These are phyloP conservation scores for Ascochyta lentis DNA, from an alignment of 2,329 filamentous ascomycete species.

Conservation along the genomic window DNA sequence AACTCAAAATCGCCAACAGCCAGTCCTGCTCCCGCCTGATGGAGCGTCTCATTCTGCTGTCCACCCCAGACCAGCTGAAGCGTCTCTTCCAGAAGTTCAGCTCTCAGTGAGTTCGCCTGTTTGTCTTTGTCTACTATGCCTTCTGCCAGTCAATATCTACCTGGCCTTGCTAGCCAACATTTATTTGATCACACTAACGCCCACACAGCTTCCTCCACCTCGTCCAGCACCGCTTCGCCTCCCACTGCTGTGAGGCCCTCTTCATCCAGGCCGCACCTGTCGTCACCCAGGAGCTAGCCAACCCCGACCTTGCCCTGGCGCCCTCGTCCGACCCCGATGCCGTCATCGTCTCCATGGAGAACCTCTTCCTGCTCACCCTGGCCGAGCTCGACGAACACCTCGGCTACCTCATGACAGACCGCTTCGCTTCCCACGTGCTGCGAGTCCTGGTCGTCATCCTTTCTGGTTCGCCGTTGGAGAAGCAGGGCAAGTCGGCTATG, in stretches of 20 bases:
- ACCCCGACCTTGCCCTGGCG: slow-evolving; percentile 53
- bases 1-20: slow-evolving; percentile 93
- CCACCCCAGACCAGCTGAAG: slow-evolving; percentile 81
- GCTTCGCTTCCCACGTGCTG: slow-evolving; percentile 88
- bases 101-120: slow-evolving; percentile 64
- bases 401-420: slow-evolving; percentile 82
- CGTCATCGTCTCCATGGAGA: slow-evolving; percentile 74
- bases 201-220: slow-evolving; percentile 74
- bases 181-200: slow-evolving; percentile 18
- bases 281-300: slow-evolving; percentile 73
- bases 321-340: slow-evolving; percentile 57
- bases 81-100: slow-evolving; percentile 83
- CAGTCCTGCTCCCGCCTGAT: slow-evolving; percentile 93
- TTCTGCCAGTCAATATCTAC: background rate
- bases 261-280: slow-evolving; percentile 83
- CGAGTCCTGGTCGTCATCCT: slow-evolving; percentile 85
- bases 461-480: slow-evolving; percentile 79
- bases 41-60: slow-evolving; percentile 87
- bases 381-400: slow-evolving; percentile 88
- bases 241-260: slow-evolving; percentile 94
- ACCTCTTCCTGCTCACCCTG: slow-evolving; percentile 80
- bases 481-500: slow-evolving; percentile 69
- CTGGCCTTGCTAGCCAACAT: no score
- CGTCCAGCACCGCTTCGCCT: slow-evolving; percentile 94
- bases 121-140: background rate